Evolutionary conservation across 257 asterid species (phyloP).

Genomic region (Mentha longifolia): DNA sequence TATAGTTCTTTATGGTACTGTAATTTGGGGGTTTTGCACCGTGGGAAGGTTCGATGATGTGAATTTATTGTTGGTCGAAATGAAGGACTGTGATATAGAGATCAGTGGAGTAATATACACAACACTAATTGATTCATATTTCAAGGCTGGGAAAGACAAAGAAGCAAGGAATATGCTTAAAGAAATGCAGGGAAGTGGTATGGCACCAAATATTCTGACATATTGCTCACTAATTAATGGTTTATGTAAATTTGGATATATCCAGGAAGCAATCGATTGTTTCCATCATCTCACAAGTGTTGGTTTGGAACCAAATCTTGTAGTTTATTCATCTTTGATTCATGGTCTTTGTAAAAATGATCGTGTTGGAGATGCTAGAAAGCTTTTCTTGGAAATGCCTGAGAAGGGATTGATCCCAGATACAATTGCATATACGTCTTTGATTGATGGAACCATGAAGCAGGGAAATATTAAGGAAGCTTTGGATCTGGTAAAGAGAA

Average conservation of each 20-base stretch:
- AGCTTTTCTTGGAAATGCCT: slow-evolving; percentile 68
- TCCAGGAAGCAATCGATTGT: slow-evolving; percentile 68
- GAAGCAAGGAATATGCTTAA: slow-evolving; percentile 68
- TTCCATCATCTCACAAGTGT: slow-evolving; percentile 51
- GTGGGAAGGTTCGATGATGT: slow-evolving; percentile 70
- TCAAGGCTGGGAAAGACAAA: slow-evolving; percentile 65
- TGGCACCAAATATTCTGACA: slow-evolving; percentile 65
- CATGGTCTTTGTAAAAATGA: slow-evolving; percentile 72
- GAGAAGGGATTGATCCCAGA: slow-evolving; percentile 71
- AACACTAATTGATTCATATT: slow-evolving; percentile 69
- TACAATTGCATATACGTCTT: slow-evolving; percentile 63
- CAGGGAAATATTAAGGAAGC: slow-evolving; percentile 71
- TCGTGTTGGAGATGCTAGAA: slow-evolving; percentile 59
- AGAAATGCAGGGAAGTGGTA: slow-evolving; percentile 73
- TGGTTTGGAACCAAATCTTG: slow-evolving; percentile 72
- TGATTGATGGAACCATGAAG: slow-evolving; percentile 74
- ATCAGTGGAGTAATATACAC: slow-evolving; percentile 69
- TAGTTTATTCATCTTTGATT: slow-evolving; percentile 71
- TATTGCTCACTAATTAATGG: slow-evolving; percentile 69
- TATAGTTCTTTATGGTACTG: slow-evolving; percentile 66
- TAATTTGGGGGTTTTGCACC: slow-evolving; percentile 84
- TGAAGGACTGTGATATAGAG: slow-evolving; percentile 63
- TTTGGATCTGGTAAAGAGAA: slow-evolving; percentile 60
- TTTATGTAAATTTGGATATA: slow-evolving; percentile 69
- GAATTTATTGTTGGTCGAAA: slow-evolving; percentile 58